Conservation (phyloP, 768 basidiomycete genomes). For the Serpula lacrymans region DNA sequence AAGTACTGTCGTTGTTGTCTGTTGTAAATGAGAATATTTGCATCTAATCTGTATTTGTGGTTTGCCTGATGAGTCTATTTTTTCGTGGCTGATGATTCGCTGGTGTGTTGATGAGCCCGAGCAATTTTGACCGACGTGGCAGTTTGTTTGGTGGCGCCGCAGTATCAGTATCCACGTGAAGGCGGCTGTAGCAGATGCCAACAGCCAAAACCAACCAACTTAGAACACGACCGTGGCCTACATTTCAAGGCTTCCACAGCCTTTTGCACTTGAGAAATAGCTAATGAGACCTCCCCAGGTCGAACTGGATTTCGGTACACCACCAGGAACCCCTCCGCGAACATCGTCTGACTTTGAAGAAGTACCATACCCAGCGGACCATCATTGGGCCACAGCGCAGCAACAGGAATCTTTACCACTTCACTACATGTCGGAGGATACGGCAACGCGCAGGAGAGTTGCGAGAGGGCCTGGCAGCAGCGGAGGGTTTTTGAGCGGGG, state of each 20-base stretch:
- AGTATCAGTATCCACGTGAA: background rate
- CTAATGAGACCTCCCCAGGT: conserved; percentile 65
- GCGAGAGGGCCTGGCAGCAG: conserved; percentile 31
- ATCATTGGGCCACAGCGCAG: conserved; percentile 27
- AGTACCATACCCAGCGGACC: conserved; percentile 52
- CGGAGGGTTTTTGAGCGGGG: conserved; percentile 24
- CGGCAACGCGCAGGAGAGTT: conserved; percentile 43
- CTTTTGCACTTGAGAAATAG: conserved; percentile 19
- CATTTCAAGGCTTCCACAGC: conserved; percentile 7
- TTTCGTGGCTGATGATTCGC: no score
- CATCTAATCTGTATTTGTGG: conserved; percentile 14
- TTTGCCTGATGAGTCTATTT: background rate
- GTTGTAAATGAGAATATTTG: conserved; percentile 9
- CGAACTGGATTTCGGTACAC: conserved; percentile 66
- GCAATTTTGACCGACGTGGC: no score
- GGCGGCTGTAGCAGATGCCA: background rate
- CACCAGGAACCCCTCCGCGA: conserved; percentile 44
- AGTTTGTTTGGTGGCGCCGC: no score
- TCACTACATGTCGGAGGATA: conserved; percentile 52
- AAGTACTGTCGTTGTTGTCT: conserved; percentile 13
- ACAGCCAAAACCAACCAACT: background rate
- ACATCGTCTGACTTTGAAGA: conserved; percentile 72
- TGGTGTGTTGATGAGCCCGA: no score
- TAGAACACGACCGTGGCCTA: background rate
- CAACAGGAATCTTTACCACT: conserved; percentile 45